A percentile compares a stretch with the other conserved stretches of the same genome.
Evolutionary conservation across 352 stramenopile species (phyloP).

Genomic region (Pythium plurisporium): DNA sequence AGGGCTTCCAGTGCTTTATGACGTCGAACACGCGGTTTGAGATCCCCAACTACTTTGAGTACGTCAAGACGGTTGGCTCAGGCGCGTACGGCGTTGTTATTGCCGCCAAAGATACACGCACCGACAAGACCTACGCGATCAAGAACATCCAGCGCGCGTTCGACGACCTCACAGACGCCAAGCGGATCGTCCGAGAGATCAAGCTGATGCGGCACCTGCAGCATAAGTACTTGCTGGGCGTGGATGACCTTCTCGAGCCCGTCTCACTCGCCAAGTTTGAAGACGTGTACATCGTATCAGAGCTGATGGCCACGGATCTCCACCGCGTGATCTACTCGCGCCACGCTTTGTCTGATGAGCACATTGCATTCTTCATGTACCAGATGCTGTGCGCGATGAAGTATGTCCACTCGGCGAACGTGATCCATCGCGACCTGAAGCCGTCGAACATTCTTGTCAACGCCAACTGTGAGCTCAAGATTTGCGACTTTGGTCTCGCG

Average conservation of each 20-base stretch:
- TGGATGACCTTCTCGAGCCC: slow-evolving; percentile 76
- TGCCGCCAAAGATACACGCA: slow-evolving; percentile 46
- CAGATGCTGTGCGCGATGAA: slow-evolving; percentile 90
- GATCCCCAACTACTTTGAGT: slow-evolving; percentile 72
- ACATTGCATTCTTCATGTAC: slow-evolving; percentile 90
- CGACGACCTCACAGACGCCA: slow-evolving; percentile 98
- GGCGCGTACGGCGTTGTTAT: slow-evolving; percentile 92
- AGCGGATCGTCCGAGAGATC: slow-evolving; percentile 98
- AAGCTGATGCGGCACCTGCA: slow-evolving; percentile 90
- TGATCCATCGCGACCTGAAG: slow-evolving; percentile 97
- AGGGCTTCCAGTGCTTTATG: slow-evolving; percentile 76
- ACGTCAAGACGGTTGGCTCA: slow-evolving; percentile 85
- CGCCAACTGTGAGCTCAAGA: slow-evolving; percentile 90
- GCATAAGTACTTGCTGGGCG: slow-evolving; percentile 85
- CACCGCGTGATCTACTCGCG: slow-evolving; percentile 88
- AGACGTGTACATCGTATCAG: slow-evolving; percentile 89
- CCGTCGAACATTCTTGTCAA: slow-evolving; percentile 97
- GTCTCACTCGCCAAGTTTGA: slow-evolving; percentile 69
- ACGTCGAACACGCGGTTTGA: slow-evolving; percentile 84
- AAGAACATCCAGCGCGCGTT: slow-evolving; percentile 96
- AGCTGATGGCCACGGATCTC: slow-evolving; percentile 89
- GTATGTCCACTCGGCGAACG: slow-evolving; percentile 91
- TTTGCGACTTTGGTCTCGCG: slow-evolving; percentile 91
- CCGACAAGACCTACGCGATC: slow-evolving; percentile 63
- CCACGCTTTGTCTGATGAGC: slow-evolving; percentile 78